A percentile compares a stretch with the other conserved stretches of the same genome.
Conservation (phyloP, 148 eudicot species). For the Fagopyrum homotropicum region DNA sequence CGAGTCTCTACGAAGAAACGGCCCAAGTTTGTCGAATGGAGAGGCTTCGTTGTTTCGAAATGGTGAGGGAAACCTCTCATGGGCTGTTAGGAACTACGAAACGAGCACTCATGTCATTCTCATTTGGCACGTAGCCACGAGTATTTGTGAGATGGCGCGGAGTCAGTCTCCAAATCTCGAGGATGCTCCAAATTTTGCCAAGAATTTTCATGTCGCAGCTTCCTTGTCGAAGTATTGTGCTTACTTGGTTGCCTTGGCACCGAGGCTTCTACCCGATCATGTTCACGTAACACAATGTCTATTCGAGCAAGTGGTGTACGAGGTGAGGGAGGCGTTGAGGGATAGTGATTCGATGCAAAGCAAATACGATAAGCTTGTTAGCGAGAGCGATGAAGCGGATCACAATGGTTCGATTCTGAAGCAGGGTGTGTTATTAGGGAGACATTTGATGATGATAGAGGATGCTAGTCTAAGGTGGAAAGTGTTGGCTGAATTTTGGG, state of each 20-base stretch:
- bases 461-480: not conserved
- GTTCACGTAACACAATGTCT: slow-evolving; percentile 1
- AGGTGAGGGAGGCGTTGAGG: not conserved
- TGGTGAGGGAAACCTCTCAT: not conserved
- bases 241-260: slow-evolving; percentile 9
- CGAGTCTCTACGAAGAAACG: not conserved
- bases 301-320: slow-evolving; percentile 5
- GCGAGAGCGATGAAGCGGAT: not conserved
- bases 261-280: not conserved
- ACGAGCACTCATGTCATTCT: not conserved
- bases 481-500: slow-evolving; percentile 4
- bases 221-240: slow-evolving; percentile 9
- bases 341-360: not conserved
- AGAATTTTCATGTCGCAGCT: not conserved
- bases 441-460: slow-evolving; percentile 1
- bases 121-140: slow-evolving; percentile 2
- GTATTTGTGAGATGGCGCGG: not conserved
- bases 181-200: not conserved
- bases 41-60: slow-evolving; percentile 1
- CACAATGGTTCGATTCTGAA: not conserved
- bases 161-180: not conserved
- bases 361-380: not conserved
- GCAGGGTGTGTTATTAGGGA: not conserved
- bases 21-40: slow-evolving; percentile 3
- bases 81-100: not conserved